These are phyloP conservation scores for Grosmannia clavigera DNA, from an alignment of 2,329 filamentous ascomycete species.

Conservation along the genomic window DNA sequence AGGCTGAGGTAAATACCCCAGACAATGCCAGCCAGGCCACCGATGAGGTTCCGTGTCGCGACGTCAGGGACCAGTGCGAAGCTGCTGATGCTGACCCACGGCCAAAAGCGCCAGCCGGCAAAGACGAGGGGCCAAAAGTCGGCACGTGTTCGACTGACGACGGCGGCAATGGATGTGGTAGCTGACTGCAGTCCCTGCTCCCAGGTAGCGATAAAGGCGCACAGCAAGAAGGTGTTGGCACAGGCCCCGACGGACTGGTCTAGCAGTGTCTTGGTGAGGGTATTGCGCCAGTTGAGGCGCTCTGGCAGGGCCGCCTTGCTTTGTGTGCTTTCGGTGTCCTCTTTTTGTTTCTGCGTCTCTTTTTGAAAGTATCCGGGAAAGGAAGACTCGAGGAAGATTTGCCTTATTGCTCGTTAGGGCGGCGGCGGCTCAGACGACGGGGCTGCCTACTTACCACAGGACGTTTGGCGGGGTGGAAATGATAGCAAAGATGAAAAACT, in stretches of 20 bases:
- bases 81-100: constrained; percentile 52
- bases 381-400: constrained; percentile 59
- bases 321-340: constrained; percentile 18
- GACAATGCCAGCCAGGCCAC: constrained; percentile 51
- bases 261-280: constrained; percentile 51
- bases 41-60: constrained; percentile 52
- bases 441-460: constrained; percentile 46
- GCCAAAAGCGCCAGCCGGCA: constrained; percentile 63
- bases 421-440: too few relatives aligned
- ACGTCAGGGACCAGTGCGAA: constrained; percentile 54
- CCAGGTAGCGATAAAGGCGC: constrained; percentile 36
- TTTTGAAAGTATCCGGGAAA: constrained; percentile 48
- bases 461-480: constrained; percentile 74
- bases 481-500: constrained; percentile 64
- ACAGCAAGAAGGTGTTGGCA: constrained; percentile 54
- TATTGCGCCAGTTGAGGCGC: constrained; percentile 45
- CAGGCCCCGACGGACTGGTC: constrained; percentile 57
- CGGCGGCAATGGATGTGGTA: constrained; percentile 8
- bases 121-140: constrained; percentile 54
- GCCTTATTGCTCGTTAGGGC: constrained; percentile 30
- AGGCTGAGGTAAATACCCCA: constrained; percentile 64
- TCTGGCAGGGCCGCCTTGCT: neutral
- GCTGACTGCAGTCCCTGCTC: neutral
- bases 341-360: neutral
- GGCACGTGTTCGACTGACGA: constrained; percentile 24